Evolutionary conservation across 2,329 filamentous ascomycete genomes (phyloP), one percentile per base, ranked within the genome.

Genomic region (Aspergillus sp.): DNA sequence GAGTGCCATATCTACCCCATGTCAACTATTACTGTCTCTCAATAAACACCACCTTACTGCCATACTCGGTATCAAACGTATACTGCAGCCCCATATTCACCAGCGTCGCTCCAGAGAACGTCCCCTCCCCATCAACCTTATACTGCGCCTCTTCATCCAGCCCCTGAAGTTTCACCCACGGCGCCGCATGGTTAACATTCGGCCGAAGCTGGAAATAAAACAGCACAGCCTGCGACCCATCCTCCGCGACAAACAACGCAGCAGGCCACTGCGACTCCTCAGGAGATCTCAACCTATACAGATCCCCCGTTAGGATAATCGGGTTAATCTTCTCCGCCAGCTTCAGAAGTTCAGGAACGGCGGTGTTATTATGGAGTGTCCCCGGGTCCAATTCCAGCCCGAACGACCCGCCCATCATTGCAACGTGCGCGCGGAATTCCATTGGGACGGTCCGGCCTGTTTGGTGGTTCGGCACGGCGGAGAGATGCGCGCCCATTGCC

Each of bases 401-500:
- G 62, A 88, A 88, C 0, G 84, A 86, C 2, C 86, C 86, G 55
- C 86, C 86, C 86, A 88, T 88, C 76, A 87, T 84, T 6, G 86
- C 86, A 0, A 88, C 86, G 55, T 88, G 85, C 0, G 82, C 84
- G 35, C 86, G 84, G 74, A 88, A 88, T 1, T 71, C 69, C 12
- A 88, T 77, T 0, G 85, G 80, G 1, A 82, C 82, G 1, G 78
- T 82, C 19, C 86, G 83, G 0, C 76, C 70, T 0, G 84, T 86
- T 35, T 84, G 71, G 6, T 81, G 79, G 62, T 88, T 88, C 1
- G 86, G 86, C 0, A 86, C 80, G 0, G 80, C 80, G 8, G 83
- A 86, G 35, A 88, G 75, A 67, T 89, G 86, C n/a, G 85, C 86
- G 1, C 83, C 85, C 85, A 88, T 88, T 0, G 84, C 75, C 0